Evolutionary conservation across 805 yeast genomes (phyloP).

Genomic region (Candida xiaguanensis): DNA sequence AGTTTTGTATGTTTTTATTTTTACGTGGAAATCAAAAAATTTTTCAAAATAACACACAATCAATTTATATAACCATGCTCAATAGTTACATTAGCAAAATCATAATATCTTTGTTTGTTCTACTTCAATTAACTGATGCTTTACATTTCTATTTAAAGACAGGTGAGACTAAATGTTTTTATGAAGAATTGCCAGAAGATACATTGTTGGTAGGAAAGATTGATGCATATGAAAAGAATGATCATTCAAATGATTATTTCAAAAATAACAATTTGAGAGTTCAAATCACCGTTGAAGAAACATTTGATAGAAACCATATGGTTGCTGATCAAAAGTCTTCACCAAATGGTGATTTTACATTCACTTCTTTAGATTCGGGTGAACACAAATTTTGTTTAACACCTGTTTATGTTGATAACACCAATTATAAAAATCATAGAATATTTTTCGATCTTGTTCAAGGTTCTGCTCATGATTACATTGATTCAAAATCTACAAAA

Average conservation of each 20-base stretch:
- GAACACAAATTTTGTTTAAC: conserved; percentile 78
- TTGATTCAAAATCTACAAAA: conserved; percentile 60
- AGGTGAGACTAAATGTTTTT: conserved; percentile 77
- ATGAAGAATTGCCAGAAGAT: conserved; percentile 71
- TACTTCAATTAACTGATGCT: conserved; percentile 28
- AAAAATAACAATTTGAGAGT: conserved; percentile 56
- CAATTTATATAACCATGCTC: conserved; percentile 6
- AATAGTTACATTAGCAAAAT: conserved; percentile 2
- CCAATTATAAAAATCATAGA: conserved; percentile 59
- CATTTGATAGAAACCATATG: conserved; percentile 78
- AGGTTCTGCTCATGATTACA: conserved; percentile 57
- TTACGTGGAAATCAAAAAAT: conserved; percentile 7
- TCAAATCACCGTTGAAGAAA: conserved; percentile 65
- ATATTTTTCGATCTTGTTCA: conserved; percentile 69
- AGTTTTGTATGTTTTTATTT: background rate
- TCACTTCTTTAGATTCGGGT: conserved; percentile 79
- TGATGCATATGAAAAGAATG: conserved; percentile 61
- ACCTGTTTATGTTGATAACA: conserved; percentile 64
- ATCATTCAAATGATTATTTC: conserved; percentile 43
- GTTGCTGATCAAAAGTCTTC: conserved; percentile 66
- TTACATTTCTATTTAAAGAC: conserved; percentile 79
- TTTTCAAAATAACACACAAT: conserved; percentile 1
- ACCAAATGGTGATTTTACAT: conserved; percentile 66
- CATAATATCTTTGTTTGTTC: conserved; percentile 11
- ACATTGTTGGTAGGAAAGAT: conserved; percentile 78